Evolutionary conservation across 768 basidiomycete species (phyloP).

Genomic region (Tephrocybe sp.): DNA sequence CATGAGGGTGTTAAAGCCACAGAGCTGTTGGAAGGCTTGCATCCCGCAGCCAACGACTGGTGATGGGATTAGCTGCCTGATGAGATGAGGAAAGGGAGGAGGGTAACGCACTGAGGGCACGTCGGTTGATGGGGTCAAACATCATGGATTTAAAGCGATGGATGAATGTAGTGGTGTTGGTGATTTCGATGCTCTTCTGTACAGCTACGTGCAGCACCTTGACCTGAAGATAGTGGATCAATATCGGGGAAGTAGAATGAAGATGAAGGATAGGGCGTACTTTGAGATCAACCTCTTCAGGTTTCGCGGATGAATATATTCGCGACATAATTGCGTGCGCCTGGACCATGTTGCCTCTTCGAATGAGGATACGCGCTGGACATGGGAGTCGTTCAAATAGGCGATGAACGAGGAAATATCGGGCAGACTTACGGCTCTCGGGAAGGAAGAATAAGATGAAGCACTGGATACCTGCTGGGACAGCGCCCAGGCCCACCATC

Average conservation of each 20-base stretch:
- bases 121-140: slow-evolving; percentile 56
- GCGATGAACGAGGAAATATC: not conserved
- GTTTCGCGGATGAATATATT: slow-evolving; percentile 68
- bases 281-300: slow-evolving; percentile 67
- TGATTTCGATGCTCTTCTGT: slow-evolving; percentile 58
- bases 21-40: slow-evolving; percentile 83
- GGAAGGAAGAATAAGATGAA: slow-evolving; percentile 64
- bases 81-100: not conserved
- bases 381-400: not conserved
- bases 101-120: slow-evolving; percentile 61
- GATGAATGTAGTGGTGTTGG: slow-evolving; percentile 59
- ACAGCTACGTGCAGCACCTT: slow-evolving; percentile 62
- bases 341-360: slow-evolving; percentile 45
- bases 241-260: not conserved
- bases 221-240: too few species aligned
- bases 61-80: not conserved
- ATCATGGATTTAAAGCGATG: slow-evolving; percentile 58
- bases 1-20: slow-evolving; percentile 82
- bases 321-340: slow-evolving; percentile 59
- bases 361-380: slow-evolving; percentile 60
- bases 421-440: slow-evolving; percentile 65
- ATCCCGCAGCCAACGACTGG: slow-evolving; percentile 76
- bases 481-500: slow-evolving; percentile 78
- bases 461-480: slow-evolving; percentile 68
- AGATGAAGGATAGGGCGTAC: slow-evolving; percentile 25